These are phyloP conservation scores for Colletotrichum sp. DNA, from an alignment of 2,329 filamentous ascomycete genomes.

Conservation along the genomic window DNA sequence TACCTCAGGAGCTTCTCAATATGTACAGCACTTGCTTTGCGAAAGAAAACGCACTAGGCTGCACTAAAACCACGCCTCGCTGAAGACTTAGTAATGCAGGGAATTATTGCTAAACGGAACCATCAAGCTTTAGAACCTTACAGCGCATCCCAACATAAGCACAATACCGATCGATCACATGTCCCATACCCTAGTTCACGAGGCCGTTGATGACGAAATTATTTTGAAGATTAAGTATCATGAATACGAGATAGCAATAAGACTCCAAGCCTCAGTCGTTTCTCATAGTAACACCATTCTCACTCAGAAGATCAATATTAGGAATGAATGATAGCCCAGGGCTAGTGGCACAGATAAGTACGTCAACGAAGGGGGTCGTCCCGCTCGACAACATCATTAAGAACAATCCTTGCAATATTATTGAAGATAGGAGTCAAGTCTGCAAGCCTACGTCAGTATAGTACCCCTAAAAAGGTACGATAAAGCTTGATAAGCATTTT, in stretches of 20 bases:
- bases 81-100: not conserved
- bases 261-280: not conserved
- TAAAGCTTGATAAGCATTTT: not conserved
- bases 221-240: not conserved
- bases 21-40: not conserved
- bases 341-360: not conserved
- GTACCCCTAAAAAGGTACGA: not conserved
- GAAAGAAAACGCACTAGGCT: not conserved
- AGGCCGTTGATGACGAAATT: not conserved
- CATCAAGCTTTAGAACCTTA: not conserved
- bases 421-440: not conserved
- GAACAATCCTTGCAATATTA: not conserved
- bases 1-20: not conserved
- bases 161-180: not conserved
- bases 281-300: not conserved
- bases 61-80: not conserved
- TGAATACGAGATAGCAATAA: not conserved
- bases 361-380: not conserved
- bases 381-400: not conserved
- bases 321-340: not conserved
- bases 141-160: not conserved
- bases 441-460: not conserved
- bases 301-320: not conserved
- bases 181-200: not conserved
- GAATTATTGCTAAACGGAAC: not conserved